Percentiles rank a stretch among this genome's conserved stretches.
phyloP scores from a whole-genome alignment of 2,329 filamentous ascomycete species.

The Diaporthe citrichinensis region DNA sequence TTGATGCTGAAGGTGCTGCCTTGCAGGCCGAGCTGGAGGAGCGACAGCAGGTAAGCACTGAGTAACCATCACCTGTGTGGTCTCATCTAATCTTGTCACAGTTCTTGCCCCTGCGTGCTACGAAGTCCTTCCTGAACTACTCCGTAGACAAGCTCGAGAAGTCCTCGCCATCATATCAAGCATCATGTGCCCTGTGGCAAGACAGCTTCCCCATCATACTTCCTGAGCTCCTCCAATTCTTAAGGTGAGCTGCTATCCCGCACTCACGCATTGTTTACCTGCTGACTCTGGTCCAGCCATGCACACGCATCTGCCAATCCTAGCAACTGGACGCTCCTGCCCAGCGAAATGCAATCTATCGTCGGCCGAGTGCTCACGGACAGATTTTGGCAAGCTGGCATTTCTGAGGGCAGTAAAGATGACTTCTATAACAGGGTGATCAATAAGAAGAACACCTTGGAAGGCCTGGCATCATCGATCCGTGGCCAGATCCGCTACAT shows the following conservation, averaged over 20 bases:
- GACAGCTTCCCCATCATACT: constrained; percentile 85
- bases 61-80: no score
- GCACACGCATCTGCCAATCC: constrained; percentile 94
- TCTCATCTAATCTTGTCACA: constrained; percentile 48
- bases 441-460: constrained; percentile 88
- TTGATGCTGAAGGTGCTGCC: constrained; percentile 84
- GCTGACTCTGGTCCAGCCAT: constrained; percentile 66
- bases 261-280: not conserved
- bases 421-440: constrained; percentile 95
- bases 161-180: constrained; percentile 78
- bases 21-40: constrained; percentile 85
- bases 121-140: constrained; percentile 92
- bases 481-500: constrained; percentile 90
- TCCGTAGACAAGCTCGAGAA: constrained; percentile 91
- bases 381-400: constrained; percentile 98
- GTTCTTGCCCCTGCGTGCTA: constrained; percentile 84
- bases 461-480: constrained; percentile 94
- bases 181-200: constrained; percentile 87
- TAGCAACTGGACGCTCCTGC: constrained; percentile 83
- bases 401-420: constrained; percentile 94
- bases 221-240: constrained; percentile 86
- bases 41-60: constrained; percentile 72
- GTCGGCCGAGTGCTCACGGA: constrained; percentile 90
- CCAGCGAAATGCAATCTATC: constrained; percentile 80
- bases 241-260: constrained; percentile 66